phyloP scores from a whole-genome alignment of 352 stramenopile genomes.

The Globisporangium carolinianum region DNA sequence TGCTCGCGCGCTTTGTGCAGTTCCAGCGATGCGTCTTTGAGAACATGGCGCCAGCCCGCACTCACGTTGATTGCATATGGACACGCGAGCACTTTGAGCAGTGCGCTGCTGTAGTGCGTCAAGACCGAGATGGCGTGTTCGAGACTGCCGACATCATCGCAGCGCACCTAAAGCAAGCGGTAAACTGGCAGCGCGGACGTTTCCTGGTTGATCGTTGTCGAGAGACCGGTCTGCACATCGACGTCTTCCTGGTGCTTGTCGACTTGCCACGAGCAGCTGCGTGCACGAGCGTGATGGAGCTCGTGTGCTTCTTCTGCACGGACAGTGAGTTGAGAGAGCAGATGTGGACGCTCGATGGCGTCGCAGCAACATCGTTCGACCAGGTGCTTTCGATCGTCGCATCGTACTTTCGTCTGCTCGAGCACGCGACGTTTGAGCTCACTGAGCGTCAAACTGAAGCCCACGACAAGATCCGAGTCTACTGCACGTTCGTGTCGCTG shows the following conservation, averaged over 20 bases:
- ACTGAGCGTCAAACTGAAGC: neutral
- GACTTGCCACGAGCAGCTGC: neutral
- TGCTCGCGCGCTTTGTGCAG: constrained; percentile 8
- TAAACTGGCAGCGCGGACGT: neutral
- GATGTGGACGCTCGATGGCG: neutral
- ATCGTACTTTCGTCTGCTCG: neutral
- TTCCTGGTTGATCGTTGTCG: neutral
- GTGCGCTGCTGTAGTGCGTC: constrained; percentile 3
- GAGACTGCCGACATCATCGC: constrained; percentile 4
- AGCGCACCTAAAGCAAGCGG: neutral
- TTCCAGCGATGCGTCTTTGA: constrained; percentile 7
- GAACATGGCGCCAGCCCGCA: neutral
- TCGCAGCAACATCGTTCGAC: constrained; percentile 6
- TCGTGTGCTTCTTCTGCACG: constrained; percentile 1
- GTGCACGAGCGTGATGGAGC: constrained; percentile 2
- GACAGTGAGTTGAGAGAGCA: neutral
- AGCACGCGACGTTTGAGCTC: neutral
- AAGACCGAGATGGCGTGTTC: neutral
- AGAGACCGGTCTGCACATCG: constrained; percentile 3
- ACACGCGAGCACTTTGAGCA: constrained; percentile 7
- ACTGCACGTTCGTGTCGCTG: constrained; percentile 9
- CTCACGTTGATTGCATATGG: constrained; percentile 3
- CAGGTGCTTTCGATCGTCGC: constrained; percentile 1
- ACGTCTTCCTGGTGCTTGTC: constrained; percentile 1
- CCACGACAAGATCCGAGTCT: constrained; percentile 1